Evolutionary conservation across 768 basidiomycete species (phyloP), one percentile per base, ranked within the genome.

Genomic region (Leucosporidium scottii): DNA sequence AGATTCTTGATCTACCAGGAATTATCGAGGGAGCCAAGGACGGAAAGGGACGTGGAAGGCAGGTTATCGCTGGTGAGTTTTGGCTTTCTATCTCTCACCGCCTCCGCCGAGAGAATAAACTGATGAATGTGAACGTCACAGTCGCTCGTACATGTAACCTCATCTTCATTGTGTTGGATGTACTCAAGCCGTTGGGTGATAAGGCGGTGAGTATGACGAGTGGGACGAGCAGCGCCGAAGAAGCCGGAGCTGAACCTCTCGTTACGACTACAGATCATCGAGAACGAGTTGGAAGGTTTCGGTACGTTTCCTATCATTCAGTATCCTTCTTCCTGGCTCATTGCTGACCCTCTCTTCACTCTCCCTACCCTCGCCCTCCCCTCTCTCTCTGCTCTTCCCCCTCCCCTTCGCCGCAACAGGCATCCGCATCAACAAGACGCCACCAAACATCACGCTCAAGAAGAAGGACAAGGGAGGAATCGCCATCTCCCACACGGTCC

Each of bases 11-110:
- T 64, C 56, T 73, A 47, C 70, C 92, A 71, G 94, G 96, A 82
- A 98, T 98, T 71, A 96, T 98, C 70, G 94, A 97, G 78, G 94
- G 94, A 74, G 94, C 94, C 31, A 91, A 92, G 75, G 93, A 96
- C 74, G 93, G 93, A 62, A 86, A 90, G 78, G 94, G 94, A 78
- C 82, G 94, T 82, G 94, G 94, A 83, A 87, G 91, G 72, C 94
- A 98, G 84, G 86, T 83, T 61, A 70, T 78, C 53, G 76, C 74
- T 23, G 73, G 76, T 75, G 50, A 51, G 70, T 73, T 48, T 39
- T 67, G 65, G 54, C 74, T 8, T 10, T 50, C 31, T 67, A 55
- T 87, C 89, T 61, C 90, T 88, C 75, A 5, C 25, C 28, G 20
- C 27, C 44, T 25, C 3, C n/a, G 7, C 47, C 51, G 15, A 34